These are phyloP conservation scores for Ramichloridium luteum DNA, from an alignment of 2,329 filamentous ascomycete genomes.

Conservation along the genomic window DNA sequence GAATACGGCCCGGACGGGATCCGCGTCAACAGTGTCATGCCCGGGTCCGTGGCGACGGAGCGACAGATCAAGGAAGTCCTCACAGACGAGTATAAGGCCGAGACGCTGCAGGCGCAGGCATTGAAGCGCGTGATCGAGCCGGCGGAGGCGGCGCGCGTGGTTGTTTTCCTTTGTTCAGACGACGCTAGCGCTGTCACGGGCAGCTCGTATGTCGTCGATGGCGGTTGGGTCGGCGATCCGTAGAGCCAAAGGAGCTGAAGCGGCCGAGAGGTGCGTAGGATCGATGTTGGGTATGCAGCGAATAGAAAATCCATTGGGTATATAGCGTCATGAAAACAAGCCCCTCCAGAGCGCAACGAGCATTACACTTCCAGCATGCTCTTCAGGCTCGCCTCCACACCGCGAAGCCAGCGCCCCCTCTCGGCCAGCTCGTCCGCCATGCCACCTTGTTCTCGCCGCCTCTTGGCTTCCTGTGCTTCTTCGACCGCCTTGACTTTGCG, in stretches of 20 bases:
- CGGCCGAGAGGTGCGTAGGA: no score
- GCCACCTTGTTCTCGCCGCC: conserved; percentile 53
- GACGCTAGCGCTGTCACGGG: conserved; percentile 22
- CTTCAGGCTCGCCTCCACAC: conserved; percentile 51
- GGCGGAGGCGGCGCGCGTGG: conserved; percentile 20
- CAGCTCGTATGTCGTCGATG: conserved; percentile 23
- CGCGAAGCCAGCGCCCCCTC: conserved; percentile 61
- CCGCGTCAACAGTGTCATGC: conserved; percentile 22
- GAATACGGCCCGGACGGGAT: conserved; percentile 20
- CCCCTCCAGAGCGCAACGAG: no score
- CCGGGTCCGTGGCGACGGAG: conserved; percentile 22
- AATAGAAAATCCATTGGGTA: no score
- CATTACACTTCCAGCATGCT: conserved; percentile 47
- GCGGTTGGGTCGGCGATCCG: conserved; percentile 19
- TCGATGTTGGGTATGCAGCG: no score
- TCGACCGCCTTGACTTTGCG: conserved; percentile 53
- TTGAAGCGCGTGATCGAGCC: conserved; percentile 21
- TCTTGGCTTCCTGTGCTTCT: conserved; percentile 58
- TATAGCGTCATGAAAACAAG: background rate
- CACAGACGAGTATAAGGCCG: conserved; percentile 18
- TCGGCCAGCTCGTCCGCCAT: conserved; percentile 64
- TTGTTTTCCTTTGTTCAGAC: conserved; percentile 22
- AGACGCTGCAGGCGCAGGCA: conserved; percentile 21
- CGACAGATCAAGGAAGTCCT: conserved; percentile 22
- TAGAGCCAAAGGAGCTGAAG: no score